phyloP scores from a whole-genome alignment of 805 yeast species.

The Candida insectorum region DNA sequence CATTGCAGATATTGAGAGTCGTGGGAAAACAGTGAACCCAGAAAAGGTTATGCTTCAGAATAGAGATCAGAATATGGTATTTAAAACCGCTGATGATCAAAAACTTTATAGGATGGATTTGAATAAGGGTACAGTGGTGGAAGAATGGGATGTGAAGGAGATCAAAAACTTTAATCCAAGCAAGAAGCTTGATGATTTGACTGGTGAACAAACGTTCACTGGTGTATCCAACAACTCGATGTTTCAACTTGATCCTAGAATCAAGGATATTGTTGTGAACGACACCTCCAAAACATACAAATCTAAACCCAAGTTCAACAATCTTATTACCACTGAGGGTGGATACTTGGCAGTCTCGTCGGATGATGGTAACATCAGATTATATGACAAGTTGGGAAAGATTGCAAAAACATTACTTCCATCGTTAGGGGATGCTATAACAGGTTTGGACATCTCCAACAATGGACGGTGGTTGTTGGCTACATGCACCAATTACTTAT shows the following conservation, averaged over 20 bases:
- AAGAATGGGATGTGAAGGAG: constrained; percentile 64
- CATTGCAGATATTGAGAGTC: constrained; percentile 54
- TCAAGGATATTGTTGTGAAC: constrained; percentile 58
- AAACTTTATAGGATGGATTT: constrained; percentile 73
- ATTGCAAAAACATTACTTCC: constrained; percentile 75
- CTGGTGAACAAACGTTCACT: constrained; percentile 68
- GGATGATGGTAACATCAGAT: constrained; percentile 67
- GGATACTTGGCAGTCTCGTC: constrained; percentile 81
- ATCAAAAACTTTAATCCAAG: constrained; percentile 64
- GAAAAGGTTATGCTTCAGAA: constrained; percentile 71
- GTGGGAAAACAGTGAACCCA: constrained; percentile 54
- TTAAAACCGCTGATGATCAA: constrained; percentile 39
- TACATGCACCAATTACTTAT: constrained; percentile 69
- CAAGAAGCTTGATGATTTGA: constrained; percentile 69
- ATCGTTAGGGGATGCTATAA: constrained; percentile 73
- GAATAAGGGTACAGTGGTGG: constrained; percentile 76
- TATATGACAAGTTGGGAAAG: constrained; percentile 70
- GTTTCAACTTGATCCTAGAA: constrained; percentile 79
- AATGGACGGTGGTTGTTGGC: constrained; percentile 83
- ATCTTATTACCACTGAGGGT: constrained; percentile 65
- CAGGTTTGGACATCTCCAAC: constrained; percentile 66
- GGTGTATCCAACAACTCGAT: constrained; percentile 66
- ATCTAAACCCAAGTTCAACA: constrained; percentile 52
- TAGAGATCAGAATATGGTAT: constrained; percentile 64
- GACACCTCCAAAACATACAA: constrained; percentile 43